Conservation (phyloP, 306 rosid genomes). For the Cajanus cajan region DNA sequence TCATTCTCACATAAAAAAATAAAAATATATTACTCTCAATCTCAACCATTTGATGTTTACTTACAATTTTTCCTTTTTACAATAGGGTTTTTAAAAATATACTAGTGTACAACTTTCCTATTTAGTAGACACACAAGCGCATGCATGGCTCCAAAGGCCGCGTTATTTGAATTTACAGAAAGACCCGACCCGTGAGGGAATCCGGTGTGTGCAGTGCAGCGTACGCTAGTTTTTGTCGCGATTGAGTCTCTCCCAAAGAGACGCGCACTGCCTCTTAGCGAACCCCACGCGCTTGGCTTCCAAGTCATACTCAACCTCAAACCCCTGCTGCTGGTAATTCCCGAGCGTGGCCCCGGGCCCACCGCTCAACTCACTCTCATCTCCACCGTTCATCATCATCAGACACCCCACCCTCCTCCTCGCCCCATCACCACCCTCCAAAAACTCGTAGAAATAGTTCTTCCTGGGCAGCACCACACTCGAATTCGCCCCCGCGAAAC, state of each 20-base stretch:
- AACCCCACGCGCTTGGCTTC: slow-evolving; percentile 69
- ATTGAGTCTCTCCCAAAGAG: slow-evolving; percentile 68
- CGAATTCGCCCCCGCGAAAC: slow-evolving; percentile 58
- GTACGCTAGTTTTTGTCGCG: slow-evolving; percentile 15
- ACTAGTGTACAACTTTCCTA: neutral
- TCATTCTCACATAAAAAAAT: too few relatives aligned
- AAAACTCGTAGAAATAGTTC: slow-evolving; percentile 73
- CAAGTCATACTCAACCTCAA: slow-evolving; percentile 78
- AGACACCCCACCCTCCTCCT: slow-evolving; percentile 68
- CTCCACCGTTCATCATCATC: slow-evolving; percentile 93
- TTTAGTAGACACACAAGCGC: neutral
- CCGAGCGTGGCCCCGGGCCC: slow-evolving; percentile 87
- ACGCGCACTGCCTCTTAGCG: slow-evolving; percentile 65
- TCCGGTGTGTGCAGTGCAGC: slow-evolving; percentile 19
- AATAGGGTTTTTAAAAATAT: neutral
- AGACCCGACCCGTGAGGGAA: slow-evolving; percentile 21
- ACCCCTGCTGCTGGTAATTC: slow-evolving; percentile 88
- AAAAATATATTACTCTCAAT: neutral
- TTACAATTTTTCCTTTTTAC: slow-evolving; percentile 9
- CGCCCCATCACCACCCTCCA: slow-evolving; percentile 53
- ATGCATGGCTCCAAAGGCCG: neutral
- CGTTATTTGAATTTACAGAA: neutral
- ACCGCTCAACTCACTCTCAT: slow-evolving; percentile 53
- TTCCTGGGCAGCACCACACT: slow-evolving; percentile 68
- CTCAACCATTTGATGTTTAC: neutral